Conservation (phyloP, 352 stramenopile genomes). For the Phytophthora crassamura region DNA sequence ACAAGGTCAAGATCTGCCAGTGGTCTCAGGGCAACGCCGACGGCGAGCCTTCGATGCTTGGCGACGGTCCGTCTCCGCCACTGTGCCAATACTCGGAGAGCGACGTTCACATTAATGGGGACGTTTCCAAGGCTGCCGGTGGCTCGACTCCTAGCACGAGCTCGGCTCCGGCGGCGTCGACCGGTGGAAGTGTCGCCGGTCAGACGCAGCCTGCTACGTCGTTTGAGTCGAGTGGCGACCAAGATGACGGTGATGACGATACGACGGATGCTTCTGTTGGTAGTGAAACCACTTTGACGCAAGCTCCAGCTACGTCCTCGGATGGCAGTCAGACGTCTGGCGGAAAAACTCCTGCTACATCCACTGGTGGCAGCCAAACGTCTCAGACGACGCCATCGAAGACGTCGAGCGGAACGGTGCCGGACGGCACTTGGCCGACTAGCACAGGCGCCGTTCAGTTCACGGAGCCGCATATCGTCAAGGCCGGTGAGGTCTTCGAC, state of each 20-base stretch:
- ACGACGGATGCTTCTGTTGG: neutral
- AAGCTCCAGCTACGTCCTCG: constrained; percentile 3
- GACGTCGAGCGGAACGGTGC: neutral
- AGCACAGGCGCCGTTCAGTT: constrained; percentile 18
- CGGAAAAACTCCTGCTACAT: neutral
- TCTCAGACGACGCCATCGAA: neutral
- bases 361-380: constrained; percentile 8
- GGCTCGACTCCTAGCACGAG: too few relatives aligned
- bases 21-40: too few relatives aligned
- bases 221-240: constrained; percentile 11
- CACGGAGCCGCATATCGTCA: constrained; percentile 34
- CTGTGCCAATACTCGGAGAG: too few relatives aligned
- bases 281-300: neutral
- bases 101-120: too few relatives aligned
- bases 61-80: too few relatives aligned
- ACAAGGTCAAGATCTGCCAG: too few relatives aligned
- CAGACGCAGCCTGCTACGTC: neutral
- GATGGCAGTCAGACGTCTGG: constrained; percentile 5
- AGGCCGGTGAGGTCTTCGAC: constrained; percentile 35
- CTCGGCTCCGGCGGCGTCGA: too few relatives aligned
- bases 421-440: too few relatives aligned
- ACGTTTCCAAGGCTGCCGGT: too few relatives aligned
- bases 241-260: constrained; percentile 1
- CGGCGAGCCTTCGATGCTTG: too few relatives aligned
- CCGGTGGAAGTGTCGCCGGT: too few relatives aligned